Percentiles rank a stretch among this genome's conserved stretches.
Evolutionary conservation across 2,329 filamentous ascomycete genomes (phyloP).

Genomic region (Aspergillus cejpii): DNA sequence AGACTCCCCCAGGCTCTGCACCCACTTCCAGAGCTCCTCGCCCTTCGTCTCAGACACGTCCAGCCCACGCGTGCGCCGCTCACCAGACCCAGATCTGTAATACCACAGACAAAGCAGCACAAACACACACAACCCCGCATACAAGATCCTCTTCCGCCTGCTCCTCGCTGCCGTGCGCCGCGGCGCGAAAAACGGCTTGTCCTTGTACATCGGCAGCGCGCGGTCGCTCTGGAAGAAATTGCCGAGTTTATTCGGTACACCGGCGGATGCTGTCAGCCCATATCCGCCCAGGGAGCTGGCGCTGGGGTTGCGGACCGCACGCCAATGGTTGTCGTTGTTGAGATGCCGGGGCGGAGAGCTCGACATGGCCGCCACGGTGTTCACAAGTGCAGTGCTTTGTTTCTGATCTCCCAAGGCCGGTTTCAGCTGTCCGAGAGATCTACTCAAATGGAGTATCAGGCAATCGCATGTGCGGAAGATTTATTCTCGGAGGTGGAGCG

Average conservation of each 20-base stretch:
- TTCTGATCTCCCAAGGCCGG: background rate
- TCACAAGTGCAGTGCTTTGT: conserved; percentile 48
- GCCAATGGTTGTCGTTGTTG: conserved; percentile 60
- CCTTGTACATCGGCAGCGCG: conserved; percentile 92
- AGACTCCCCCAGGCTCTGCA: conserved; percentile 45
- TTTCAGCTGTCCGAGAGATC: background rate
- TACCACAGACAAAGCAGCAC: conserved; percentile 59
- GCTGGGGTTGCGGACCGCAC: conserved; percentile 43
- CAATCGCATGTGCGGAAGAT: background rate
- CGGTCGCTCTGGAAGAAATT: conserved; percentile 57
- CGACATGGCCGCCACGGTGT: conserved; percentile 64
- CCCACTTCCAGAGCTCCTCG: conserved; percentile 50
- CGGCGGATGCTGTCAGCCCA: conserved; percentile 35
- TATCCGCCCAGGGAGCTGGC: conserved; percentile 39
- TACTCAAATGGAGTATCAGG: background rate
- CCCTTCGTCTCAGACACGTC: conserved; percentile 28
- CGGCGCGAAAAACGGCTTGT: conserved; percentile 73
- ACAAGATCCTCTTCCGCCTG: conserved; percentile 58
- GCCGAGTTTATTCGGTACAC: conserved; percentile 57
- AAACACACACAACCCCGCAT: conserved; percentile 51
- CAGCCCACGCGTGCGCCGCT: conserved; percentile 18
- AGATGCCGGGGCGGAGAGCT: conserved; percentile 58
- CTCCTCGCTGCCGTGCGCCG: conserved; percentile 52
- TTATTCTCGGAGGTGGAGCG: too few relatives aligned
- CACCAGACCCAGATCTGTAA: conserved; percentile 35